Percentiles rank a stretch among this genome's conserved stretches.
phyloP scores from a whole-genome alignment of 805 yeast species.

The Tetrapisispora arboricola region DNA sequence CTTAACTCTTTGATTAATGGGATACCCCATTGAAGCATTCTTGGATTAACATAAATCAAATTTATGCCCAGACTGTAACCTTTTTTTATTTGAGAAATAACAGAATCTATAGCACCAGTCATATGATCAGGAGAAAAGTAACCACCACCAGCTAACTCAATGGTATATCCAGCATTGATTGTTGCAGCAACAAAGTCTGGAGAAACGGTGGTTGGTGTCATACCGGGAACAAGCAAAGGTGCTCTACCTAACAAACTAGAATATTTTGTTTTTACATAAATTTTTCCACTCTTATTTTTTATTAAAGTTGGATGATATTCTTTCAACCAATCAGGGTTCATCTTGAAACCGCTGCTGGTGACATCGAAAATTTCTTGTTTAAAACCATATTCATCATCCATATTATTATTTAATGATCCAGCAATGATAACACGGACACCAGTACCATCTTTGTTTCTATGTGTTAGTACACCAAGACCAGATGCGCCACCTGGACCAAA shows the following conservation, averaged over 20 bases:
- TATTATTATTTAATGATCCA: constrained; percentile 68
- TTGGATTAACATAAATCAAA: constrained; percentile 91
- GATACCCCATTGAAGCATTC: constrained; percentile 98
- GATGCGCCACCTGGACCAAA: constrained; percentile 99
- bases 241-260: constrained; percentile 87
- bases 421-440: constrained; percentile 93
- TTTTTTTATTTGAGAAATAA: constrained; percentile 59
- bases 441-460: constrained; percentile 96
- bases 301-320: constrained; percentile 81
- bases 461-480: constrained; percentile 92
- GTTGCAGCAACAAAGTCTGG: constrained; percentile 93
- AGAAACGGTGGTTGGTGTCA: constrained; percentile 97
- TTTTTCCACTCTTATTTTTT: constrained; percentile 61
- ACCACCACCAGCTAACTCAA: constrained; percentile 99
- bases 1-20: constrained; percentile 87
- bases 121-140: constrained; percentile 68
- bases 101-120: constrained; percentile 64
- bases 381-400: constrained; percentile 84
- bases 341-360: constrained; percentile 53
- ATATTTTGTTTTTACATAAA: constrained; percentile 88
- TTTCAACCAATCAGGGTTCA: constrained; percentile 82
- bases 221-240: constrained; percentile 96
- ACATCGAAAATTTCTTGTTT: constrained; percentile 89
- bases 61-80: constrained; percentile 90
- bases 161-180: constrained; percentile 91